Evolutionary conservation across 371 early-diverging fungal species (phyloP).

Genomic region (Parasitella parasitica): DNA sequence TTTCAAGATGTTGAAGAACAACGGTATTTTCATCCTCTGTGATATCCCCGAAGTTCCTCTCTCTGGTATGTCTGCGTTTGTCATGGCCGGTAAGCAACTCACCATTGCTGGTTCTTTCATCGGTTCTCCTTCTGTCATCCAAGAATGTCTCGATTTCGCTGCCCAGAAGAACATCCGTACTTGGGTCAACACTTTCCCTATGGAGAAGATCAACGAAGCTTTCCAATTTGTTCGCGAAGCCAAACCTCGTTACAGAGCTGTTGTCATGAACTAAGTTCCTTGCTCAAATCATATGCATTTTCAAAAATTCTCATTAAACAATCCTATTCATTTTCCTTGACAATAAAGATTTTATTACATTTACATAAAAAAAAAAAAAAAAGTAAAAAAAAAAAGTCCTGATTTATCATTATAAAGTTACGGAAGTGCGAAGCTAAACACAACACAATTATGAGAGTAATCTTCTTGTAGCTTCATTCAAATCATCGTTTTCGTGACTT

Average conservation of each 20-base stretch:
- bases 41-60: slow-evolving; percentile 62
- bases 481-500: slow-evolving; percentile 3
- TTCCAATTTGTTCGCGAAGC: slow-evolving; percentile 31
- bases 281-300: background rate
- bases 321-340: background rate
- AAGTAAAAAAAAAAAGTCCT: no score
- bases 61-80: slow-evolving; percentile 34
- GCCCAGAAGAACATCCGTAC: slow-evolving; percentile 61
- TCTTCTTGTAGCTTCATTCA: background rate
- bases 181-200: slow-evolving; percentile 64
- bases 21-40: slow-evolving; percentile 56
- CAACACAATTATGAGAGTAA: background rate
- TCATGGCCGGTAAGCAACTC: slow-evolving; percentile 43
- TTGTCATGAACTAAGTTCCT: slow-evolving; percentile 26
- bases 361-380: background rate
- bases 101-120: slow-evolving; percentile 68
- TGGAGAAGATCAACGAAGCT: slow-evolving; percentile 43
- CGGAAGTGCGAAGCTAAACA: no score
- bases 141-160: slow-evolving; percentile 69
- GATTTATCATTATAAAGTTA: no score
- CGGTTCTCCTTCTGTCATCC: slow-evolving; percentile 53
- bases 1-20: slow-evolving; percentile 34
- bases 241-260: slow-evolving; percentile 36
- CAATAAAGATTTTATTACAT: background rate
- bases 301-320: background rate